These are phyloP conservation scores for Fraxinus cuspidata DNA, from an alignment of 257 asterid genomes.

Conservation along the genomic window DNA sequence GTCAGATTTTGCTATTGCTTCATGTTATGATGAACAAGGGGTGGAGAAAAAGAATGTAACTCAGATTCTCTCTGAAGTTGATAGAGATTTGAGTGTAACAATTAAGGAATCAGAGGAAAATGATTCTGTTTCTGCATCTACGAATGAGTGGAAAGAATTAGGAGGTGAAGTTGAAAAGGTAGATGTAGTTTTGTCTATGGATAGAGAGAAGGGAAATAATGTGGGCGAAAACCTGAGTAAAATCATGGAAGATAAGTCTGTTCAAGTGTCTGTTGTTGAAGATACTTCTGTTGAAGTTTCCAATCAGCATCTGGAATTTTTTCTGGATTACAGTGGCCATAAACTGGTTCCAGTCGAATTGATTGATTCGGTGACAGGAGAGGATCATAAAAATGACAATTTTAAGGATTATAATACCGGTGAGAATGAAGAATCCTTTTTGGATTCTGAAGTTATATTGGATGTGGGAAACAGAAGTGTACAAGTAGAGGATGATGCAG, in stretches of 20 bases:
- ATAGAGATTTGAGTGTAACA: slow-evolving; percentile 13
- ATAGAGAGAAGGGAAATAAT: slow-evolving; percentile 14
- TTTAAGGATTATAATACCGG: slow-evolving; percentile 11
- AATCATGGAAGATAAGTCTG: slow-evolving; percentile 36
- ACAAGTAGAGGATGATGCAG: slow-evolving; percentile 21
- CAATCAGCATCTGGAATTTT: slow-evolving; percentile 51
- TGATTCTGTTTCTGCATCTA: slow-evolving; percentile 11
- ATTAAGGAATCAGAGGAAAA: slow-evolving; percentile 20
- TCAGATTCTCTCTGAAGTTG: slow-evolving; percentile 29
- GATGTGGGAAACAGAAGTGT: slow-evolving; percentile 5
- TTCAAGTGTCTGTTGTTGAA: slow-evolving; percentile 37
- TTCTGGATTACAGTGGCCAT: slow-evolving; percentile 42
- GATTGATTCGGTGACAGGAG: slow-evolving; percentile 40
- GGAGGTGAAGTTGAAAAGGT: not conserved
- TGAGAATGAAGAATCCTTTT: slow-evolving; percentile 14
- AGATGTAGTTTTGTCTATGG: too few species aligned
- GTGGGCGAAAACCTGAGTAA: slow-evolving; percentile 18
- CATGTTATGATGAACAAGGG: slow-evolving; percentile 21
- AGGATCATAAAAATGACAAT: slow-evolving; percentile 23
- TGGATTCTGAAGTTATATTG: slow-evolving; percentile 2
- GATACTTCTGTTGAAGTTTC: slow-evolving; percentile 23
- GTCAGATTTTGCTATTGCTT: slow-evolving; percentile 20
- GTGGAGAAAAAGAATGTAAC: slow-evolving; percentile 19
- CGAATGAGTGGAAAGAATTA: slow-evolving; percentile 15
- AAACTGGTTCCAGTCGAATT: slow-evolving; percentile 44